Conservation (phyloP, 1,284 basidiomycete genomes). For the Cutaneotrichosporon curvatum region DNA sequence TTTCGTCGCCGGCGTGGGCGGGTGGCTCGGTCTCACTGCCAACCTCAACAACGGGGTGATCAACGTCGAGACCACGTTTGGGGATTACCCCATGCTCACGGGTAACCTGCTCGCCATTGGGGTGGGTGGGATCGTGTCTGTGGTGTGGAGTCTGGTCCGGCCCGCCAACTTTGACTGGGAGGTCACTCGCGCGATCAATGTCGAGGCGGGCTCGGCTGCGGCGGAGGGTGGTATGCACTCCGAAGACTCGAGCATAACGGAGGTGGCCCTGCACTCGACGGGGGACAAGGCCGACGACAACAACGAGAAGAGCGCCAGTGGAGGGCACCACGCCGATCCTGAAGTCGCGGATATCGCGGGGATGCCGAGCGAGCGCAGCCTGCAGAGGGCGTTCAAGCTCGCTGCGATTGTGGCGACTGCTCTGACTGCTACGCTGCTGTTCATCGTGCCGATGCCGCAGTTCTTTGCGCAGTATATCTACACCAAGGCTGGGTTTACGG, state of each 20-base stretch:
- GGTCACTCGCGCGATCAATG: constrained; percentile 66
- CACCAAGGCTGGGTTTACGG: constrained; percentile 59
- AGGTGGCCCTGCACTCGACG: neutral
- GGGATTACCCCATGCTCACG: constrained; percentile 62
- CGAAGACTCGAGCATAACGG: neutral
- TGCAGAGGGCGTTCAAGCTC: constrained; percentile 67
- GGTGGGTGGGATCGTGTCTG: constrained; percentile 68
- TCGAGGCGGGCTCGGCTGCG: neutral
- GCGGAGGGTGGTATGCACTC: neutral
- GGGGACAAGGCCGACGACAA: no score
- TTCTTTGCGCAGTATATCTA: constrained; percentile 73
- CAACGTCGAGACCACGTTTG: constrained; percentile 57
- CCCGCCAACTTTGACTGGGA: constrained; percentile 76
- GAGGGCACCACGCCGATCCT: neutral
- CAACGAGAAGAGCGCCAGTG: constrained; percentile 20
- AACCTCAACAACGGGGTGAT: constrained; percentile 62
- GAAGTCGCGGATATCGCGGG: constrained; percentile 5
- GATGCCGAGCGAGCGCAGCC: constrained; percentile 27
- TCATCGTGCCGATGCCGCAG: constrained; percentile 70
- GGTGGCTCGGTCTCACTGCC: constrained; percentile 76
- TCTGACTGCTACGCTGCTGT: constrained; percentile 47
- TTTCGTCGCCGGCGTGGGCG: constrained; percentile 63
- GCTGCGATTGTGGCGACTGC: constrained; percentile 63
- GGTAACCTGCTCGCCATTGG: constrained; percentile 82
- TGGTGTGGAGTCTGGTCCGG: constrained; percentile 58